A percentile compares a stretch with the other conserved stretches of the same genome.
Conservation (phyloP, 75 land plant genomes). For the Adiantum capillusveneris region DNA sequence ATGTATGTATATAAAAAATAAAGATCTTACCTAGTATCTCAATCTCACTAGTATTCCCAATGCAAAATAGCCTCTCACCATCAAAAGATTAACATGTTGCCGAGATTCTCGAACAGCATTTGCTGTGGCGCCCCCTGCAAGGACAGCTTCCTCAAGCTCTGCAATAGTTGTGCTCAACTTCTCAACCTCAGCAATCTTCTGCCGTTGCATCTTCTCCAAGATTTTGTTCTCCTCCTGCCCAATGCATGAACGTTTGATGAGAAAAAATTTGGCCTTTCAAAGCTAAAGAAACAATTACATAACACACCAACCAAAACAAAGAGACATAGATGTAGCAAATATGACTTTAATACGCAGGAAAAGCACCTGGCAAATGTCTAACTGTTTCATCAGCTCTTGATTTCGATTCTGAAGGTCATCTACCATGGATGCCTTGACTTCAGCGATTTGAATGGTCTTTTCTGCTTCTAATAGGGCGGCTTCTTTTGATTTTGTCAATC, state of each 20-base stretch:
- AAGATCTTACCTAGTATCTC: too few species aligned
- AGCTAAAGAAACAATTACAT: too few species aligned
- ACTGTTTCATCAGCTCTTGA: conserved; percentile 87
- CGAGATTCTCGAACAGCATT: conserved; percentile 92
- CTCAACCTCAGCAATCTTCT: conserved; percentile 93
- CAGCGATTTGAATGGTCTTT: conserved; percentile 69
- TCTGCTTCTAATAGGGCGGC: conserved; percentile 95
- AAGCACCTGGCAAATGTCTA: conserved; percentile 88
- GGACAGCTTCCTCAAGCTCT: conserved; percentile 90
- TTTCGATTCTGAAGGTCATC: conserved; percentile 93
- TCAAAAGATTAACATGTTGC: conserved; percentile 85
- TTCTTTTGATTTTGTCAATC: conserved; percentile 88
- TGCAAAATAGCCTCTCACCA: too few species aligned
- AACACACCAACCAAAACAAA: too few species aligned
- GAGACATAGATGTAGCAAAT: too few species aligned
- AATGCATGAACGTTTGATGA: too few species aligned
- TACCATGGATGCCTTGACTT: conserved; percentile 85
- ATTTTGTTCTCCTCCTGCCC: conserved; percentile 94
- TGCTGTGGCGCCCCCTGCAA: conserved; percentile 92
- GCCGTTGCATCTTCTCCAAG: conserved; percentile 87
- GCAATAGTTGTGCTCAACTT: conserved; percentile 84
- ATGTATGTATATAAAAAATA: too few species aligned
- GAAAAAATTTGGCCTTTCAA: too few species aligned
- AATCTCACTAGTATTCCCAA: too few species aligned
- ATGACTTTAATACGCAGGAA: neutral